A percentile compares a stretch with the other conserved stretches of the same genome.
These are phyloP conservation scores for Alternaria triticimaculans DNA, from an alignment of 2,329 filamentous ascomycete genomes.

Conservation along the genomic window DNA sequence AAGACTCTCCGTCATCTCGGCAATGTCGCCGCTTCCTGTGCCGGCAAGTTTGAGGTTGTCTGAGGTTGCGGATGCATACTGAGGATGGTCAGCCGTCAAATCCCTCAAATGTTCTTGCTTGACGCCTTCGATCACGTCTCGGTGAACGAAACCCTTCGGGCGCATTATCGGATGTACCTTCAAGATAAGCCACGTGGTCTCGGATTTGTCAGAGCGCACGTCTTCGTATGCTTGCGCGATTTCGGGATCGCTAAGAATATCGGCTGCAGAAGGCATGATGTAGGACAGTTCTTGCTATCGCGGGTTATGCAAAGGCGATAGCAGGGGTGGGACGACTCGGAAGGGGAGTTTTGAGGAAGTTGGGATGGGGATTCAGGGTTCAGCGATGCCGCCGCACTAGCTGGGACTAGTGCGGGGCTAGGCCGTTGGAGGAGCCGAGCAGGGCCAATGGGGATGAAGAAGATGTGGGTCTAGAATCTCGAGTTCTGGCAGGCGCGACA, in stretches of 20 bases:
- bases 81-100: not conserved
- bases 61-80: slow-evolving; percentile 54
- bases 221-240: slow-evolving; percentile 70
- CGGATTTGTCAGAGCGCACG: slow-evolving; percentile 70
- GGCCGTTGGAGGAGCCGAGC: rapidly evolving
- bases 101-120: not conserved
- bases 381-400: not conserved
- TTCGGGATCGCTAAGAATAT: slow-evolving; percentile 56
- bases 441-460: not conserved
- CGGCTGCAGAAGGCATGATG: slow-evolving; percentile 36
- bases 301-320: not conserved
- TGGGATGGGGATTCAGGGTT: slow-evolving; percentile 12
- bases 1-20: slow-evolving; percentile 63
- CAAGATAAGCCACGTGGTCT: slow-evolving; percentile 71
- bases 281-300: not conserved
- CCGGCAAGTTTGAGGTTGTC: slow-evolving; percentile 63
- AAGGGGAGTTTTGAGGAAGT: slow-evolving; percentile 14
- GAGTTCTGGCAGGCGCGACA: not conserved
- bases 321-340: not conserved
- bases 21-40: slow-evolving; percentile 67
- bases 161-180: slow-evolving; percentile 53
- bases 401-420: slow-evolving; percentile 13
- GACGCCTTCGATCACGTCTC: not conserved
- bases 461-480: not conserved
- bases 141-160: not conserved